Evolutionary conservation across 768 basidiomycete species (phyloP).

Genomic region (Tephrocybe sp.): DNA sequence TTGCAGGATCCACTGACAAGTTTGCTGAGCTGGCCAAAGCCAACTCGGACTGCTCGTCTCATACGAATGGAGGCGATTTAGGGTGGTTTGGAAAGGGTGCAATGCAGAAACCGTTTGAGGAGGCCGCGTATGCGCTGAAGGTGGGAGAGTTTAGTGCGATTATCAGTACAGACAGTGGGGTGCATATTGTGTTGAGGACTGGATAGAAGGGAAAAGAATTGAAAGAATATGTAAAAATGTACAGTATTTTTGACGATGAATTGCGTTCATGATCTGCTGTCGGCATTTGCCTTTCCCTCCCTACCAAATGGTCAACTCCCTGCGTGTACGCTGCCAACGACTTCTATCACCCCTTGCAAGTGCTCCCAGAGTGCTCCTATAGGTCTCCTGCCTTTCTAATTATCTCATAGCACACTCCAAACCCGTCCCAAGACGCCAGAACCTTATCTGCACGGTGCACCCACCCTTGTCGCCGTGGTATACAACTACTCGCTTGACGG

Average conservation of each 20-base stretch:
- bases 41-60: slow-evolving; percentile 91
- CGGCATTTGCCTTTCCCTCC: no score
- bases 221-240: slow-evolving; percentile 2
- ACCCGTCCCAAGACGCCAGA: no score
- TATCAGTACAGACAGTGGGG: slow-evolving; percentile 90
- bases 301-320: no score
- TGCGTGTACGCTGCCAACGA: no score
- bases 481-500: no score
- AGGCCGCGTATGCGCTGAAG: slow-evolving; percentile 72
- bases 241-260: not conserved
- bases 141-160: slow-evolving; percentile 80
- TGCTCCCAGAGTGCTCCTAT: no score
- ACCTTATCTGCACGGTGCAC: no score
- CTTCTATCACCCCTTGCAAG: no score
- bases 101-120: slow-evolving; percentile 99
- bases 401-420: no score
- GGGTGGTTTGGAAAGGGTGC: slow-evolving; percentile 82
- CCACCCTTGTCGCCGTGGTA: no score
- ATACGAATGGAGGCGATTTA: slow-evolving; percentile 81
- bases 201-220: slow-evolving; percentile 35
- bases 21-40: slow-evolving; percentile 75
- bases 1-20: slow-evolving; percentile 53
- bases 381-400: no score
- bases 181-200: slow-evolving; percentile 90
- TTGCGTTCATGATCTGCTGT: no score